These are phyloP conservation scores for Lentinula sp. DNA, from an alignment of 768 basidiomycete genomes.

Conservation along the genomic window DNA sequence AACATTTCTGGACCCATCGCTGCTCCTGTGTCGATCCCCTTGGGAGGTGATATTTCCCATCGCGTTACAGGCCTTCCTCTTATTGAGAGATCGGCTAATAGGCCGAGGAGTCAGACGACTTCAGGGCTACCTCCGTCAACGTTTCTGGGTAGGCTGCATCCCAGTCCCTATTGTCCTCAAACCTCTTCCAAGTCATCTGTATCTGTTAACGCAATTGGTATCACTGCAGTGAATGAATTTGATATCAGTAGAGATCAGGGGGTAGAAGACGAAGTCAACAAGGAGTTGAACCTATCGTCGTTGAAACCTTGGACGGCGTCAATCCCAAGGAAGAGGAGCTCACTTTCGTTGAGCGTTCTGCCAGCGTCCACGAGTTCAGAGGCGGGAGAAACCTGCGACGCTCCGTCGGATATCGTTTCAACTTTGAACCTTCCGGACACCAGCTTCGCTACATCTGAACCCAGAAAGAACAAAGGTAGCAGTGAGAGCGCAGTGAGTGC, in stretches of 20 bases:
- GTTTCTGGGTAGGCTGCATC: background rate
- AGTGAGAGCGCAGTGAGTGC: slow-evolving; percentile 1
- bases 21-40: background rate
- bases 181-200: background rate
- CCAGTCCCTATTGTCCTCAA: background rate
- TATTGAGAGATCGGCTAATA: background rate
- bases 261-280: background rate
- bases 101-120: background rate
- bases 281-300: background rate
- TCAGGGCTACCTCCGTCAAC: background rate
- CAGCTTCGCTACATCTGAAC: background rate
- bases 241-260: background rate
- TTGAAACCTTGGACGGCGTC: slow-evolving; percentile 4
- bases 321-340: slow-evolving; percentile 1
- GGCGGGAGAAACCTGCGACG: background rate
- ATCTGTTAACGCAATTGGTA: background rate
- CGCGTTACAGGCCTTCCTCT: background rate
- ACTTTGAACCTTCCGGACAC: no score
- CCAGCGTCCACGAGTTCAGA: background rate
- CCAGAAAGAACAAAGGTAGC: background rate
- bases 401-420: no score
- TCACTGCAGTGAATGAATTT: background rate
- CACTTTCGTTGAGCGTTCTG: background rate
- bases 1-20: background rate
- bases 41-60: background rate